These are phyloP conservation scores for Ceratocystis lukuohia DNA, from an alignment of 2,329 filamentous ascomycete genomes.

Conservation along the genomic window DNA sequence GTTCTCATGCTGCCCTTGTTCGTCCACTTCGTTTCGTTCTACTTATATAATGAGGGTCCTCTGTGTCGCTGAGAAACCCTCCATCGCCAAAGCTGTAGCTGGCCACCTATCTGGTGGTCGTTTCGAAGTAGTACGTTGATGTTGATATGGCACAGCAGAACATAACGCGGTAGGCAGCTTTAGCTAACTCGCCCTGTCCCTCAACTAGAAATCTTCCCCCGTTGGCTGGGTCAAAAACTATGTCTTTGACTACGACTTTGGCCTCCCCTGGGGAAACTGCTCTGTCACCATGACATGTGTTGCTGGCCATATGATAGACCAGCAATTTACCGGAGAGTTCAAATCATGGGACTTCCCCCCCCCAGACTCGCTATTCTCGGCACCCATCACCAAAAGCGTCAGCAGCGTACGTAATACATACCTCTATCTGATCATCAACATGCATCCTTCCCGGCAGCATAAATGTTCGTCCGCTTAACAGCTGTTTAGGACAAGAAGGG, in stretches of 20 bases:
- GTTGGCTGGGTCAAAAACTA: slow-evolving; percentile 88
- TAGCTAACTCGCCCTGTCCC: no score
- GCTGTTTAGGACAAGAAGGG: slow-evolving; percentile 54
- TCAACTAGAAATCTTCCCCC: slow-evolving; percentile 48
- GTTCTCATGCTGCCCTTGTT: neutral
- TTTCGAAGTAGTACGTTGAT: slow-evolving; percentile 49
- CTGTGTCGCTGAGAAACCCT: slow-evolving; percentile 58
- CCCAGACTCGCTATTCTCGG: slow-evolving; percentile 67
- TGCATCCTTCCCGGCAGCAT: neutral
- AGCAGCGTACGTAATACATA: slow-evolving; percentile 40
- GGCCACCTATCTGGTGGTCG: slow-evolving; percentile 71
- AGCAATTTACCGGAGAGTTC: slow-evolving; percentile 62
- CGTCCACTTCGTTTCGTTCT: neutral
- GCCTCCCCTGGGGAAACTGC: slow-evolving; percentile 63
- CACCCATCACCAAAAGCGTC: slow-evolving; percentile 56
- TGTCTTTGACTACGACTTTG: slow-evolving; percentile 79
- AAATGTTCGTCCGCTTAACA: slow-evolving; percentile 15
- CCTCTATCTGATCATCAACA: neutral
- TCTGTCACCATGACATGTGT: slow-evolving; percentile 90
- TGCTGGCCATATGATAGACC: slow-evolving; percentile 68
- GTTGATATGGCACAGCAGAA: slow-evolving; percentile 25
- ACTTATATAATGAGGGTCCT: slow-evolving; percentile 36
- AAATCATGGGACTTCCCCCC: slow-evolving; percentile 71
- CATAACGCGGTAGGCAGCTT: neutral
- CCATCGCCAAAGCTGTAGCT: slow-evolving; percentile 89